Conservation (phyloP, 305 asterid species). For the Caryopteris hybrid region DNA sequence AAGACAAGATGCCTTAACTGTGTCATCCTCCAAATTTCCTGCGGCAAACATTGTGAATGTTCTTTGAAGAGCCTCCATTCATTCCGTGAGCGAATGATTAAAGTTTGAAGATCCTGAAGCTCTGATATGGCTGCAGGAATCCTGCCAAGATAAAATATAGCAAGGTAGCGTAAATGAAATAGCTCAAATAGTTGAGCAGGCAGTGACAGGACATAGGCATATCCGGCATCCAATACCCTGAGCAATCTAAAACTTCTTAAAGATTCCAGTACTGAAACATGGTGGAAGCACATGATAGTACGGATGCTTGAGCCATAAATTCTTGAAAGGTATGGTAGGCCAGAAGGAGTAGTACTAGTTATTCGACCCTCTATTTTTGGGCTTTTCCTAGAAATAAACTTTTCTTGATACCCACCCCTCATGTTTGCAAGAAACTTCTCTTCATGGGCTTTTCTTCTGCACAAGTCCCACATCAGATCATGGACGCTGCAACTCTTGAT, state of each 20-base stretch:
- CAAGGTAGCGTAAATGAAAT: constrained; percentile 17
- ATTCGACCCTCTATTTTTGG: no score
- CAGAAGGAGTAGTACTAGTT: no score
- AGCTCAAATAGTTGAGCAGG: background rate
- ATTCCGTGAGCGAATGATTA: no score
- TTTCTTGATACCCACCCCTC: no score
- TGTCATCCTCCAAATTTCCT: background rate
- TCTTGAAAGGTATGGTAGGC: no score
- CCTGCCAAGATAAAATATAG: background rate
- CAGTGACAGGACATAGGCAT: background rate
- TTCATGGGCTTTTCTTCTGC: no score
- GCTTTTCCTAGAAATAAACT: no score
- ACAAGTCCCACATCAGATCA: no score
- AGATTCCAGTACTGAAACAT: background rate
- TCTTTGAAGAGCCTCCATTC: no score
- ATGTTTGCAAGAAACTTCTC: background rate
- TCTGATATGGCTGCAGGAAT: constrained; percentile 4
- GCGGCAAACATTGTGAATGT: no score
- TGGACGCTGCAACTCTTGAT: constrained; percentile 17
- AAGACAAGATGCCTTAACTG: constrained; percentile 1
- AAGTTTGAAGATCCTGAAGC: constrained; percentile 18
- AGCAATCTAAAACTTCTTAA: background rate
- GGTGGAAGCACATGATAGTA: background rate
- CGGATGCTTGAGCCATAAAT: background rate
- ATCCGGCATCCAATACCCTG: background rate